phyloP scores from a whole-genome alignment of 768 basidiomycete genomes.

The Hericium coralloides region DNA sequence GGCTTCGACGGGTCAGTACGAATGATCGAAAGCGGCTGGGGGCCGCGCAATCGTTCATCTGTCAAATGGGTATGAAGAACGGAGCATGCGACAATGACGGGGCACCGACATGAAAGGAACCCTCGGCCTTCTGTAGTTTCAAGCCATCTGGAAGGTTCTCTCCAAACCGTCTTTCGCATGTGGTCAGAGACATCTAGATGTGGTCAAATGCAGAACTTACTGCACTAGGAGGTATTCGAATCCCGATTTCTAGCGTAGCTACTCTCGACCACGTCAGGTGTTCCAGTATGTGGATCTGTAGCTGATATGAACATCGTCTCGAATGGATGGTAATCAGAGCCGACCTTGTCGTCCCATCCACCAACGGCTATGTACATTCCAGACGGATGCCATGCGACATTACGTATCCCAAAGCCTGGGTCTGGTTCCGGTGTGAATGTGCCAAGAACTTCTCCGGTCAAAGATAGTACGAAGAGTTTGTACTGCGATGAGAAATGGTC shows the following conservation, averaged over 20 bases:
- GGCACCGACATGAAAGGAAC: conserved; percentile 69
- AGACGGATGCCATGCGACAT: conserved; percentile 78
- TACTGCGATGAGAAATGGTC: conserved; percentile 38
- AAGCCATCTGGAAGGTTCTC: conserved; percentile 80
- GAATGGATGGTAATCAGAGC: not conserved
- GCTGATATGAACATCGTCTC: not conserved
- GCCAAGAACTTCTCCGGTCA: conserved; percentile 54
- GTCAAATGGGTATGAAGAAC: not conserved
- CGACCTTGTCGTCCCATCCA: conserved; percentile 86
- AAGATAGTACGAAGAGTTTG: conserved; percentile 61
- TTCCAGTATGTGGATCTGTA: conserved; percentile 68
- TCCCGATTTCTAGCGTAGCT: conserved; percentile 51
- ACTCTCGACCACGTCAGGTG: conserved; percentile 66
- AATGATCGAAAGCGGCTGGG: conserved; percentile 39
- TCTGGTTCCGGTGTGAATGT: conserved; percentile 67
- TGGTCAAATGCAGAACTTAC: conserved; percentile 32
- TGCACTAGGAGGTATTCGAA: conserved; percentile 43
- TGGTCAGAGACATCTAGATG: conserved; percentile 2
- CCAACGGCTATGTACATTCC: conserved; percentile 74
- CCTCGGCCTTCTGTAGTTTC: conserved; percentile 78
- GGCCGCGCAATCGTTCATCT: conserved; percentile 62
- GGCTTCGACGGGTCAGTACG: conserved; percentile 53
- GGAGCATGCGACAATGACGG: not conserved
- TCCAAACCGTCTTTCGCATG: conserved; percentile 61
- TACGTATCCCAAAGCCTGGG: conserved; percentile 77